Conservation (phyloP, 768 basidiomycete species). For the Suillus ampliporus region DNA sequence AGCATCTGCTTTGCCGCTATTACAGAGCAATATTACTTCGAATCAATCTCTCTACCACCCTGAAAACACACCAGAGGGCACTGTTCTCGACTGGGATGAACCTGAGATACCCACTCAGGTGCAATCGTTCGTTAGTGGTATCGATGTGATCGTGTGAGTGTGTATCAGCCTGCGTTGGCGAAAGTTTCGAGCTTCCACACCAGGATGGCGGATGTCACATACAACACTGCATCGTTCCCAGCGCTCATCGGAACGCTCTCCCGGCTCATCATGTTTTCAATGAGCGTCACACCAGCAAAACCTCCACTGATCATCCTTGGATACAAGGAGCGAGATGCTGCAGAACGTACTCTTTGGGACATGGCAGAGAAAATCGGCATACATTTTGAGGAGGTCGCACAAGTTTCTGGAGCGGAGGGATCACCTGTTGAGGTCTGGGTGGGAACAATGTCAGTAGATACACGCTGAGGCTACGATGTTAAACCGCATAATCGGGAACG, state of each 20-base stretch:
- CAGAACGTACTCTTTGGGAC: conserved; percentile 78
- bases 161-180: background rate
- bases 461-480: background rate
- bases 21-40: conserved; percentile 68
- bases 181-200: background rate
- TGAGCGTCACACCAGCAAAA: conserved; percentile 20
- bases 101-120: conserved; percentile 55
- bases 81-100: conserved; percentile 79
- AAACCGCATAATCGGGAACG: background rate
- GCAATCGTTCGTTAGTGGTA: conserved; percentile 36
- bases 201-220: conserved; percentile 93
- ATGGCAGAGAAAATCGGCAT: conserved; percentile 59
- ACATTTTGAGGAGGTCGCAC: conserved; percentile 58
- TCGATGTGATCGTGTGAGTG: conserved; percentile 76
- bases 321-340: conserved; percentile 85
- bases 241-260: conserved; percentile 73
- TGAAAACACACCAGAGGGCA: conserved; percentile 35
- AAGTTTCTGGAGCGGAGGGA: conserved; percentile 62
- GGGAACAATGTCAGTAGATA: conserved; percentile 29
- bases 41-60: conserved; percentile 45
- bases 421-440: conserved; percentile 77
- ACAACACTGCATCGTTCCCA: conserved; percentile 87
- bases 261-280: conserved; percentile 44
- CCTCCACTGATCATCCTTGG: conserved; percentile 68
- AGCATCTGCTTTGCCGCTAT: conserved; percentile 84